These are phyloP conservation scores for Paralagenidium karlingii DNA, from an alignment of 352 stramenopile species.

Conservation along the genomic window DNA sequence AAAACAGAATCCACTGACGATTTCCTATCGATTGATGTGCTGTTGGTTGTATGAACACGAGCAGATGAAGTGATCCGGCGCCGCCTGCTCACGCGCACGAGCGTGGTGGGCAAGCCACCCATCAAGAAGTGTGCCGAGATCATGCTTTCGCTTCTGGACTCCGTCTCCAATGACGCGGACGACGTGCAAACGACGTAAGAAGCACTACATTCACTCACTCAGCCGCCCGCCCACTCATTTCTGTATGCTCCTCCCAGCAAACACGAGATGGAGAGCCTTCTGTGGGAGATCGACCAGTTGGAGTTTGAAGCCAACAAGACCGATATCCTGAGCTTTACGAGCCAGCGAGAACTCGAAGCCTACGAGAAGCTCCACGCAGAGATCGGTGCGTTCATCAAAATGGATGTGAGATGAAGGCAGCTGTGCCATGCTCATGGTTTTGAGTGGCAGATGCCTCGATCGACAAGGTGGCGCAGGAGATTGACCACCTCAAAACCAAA, in stretches of 20 bases:
- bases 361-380: slow-evolving; percentile 68
- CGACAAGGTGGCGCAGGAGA: slow-evolving; percentile 42
- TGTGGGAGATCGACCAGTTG: slow-evolving; percentile 79
- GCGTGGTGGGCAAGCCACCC: slow-evolving; percentile 58
- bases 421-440: not conserved
- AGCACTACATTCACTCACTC: slow-evolving; percentile 14
- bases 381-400: slow-evolving; percentile 25
- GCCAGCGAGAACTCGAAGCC: slow-evolving; percentile 63
- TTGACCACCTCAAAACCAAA: slow-evolving; percentile 63
- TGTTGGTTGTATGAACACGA: not conserved
- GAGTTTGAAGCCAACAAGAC: slow-evolving; percentile 78
- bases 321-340: slow-evolving; percentile 70
- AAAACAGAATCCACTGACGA: too few relatives aligned
- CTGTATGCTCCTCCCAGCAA: slow-evolving; percentile 13
- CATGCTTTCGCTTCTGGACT: slow-evolving; percentile 49
- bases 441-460: slow-evolving; percentile 39
- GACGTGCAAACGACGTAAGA: slow-evolving; percentile 39
- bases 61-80: slow-evolving; percentile 10
- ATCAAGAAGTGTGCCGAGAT: slow-evolving; percentile 72
- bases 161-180: slow-evolving; percentile 40
- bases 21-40: too few relatives aligned
- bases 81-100: slow-evolving; percentile 65
- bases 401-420: not conserved
- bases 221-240: not conserved
- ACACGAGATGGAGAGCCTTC: slow-evolving; percentile 54